These are phyloP conservation scores for Backusella liffmaniae DNA, from an alignment of 192 early-diverging fungal genomes.

Conservation along the genomic window DNA sequence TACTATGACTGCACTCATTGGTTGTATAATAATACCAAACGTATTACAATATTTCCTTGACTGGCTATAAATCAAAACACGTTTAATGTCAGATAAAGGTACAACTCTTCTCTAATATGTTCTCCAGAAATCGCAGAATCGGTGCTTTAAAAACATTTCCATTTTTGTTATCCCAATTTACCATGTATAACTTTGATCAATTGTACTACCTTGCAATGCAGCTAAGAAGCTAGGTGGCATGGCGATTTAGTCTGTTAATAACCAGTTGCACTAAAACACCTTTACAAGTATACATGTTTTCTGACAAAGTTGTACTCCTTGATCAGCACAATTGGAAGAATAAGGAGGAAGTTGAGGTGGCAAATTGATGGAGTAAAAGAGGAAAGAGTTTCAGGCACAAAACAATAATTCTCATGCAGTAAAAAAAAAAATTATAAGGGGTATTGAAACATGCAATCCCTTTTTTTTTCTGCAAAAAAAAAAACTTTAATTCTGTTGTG, in stretches of 20 bases:
- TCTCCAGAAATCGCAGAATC: not conserved
- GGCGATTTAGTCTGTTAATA: not conserved
- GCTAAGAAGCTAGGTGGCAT: not conserved
- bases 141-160: not conserved
- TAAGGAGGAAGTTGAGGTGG: not conserved
- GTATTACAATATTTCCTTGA: slow-evolving; percentile 8
- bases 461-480: not conserved
- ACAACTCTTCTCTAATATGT: not conserved
- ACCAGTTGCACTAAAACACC: not conserved
- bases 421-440: not conserved
- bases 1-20: not conserved
- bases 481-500: not conserved
- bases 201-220: not conserved
- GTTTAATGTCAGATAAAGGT: slow-evolving; percentile 9
- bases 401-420: not conserved
- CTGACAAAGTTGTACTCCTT: not conserved
- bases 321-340: not conserved
- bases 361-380: not conserved
- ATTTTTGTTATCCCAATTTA: not conserved
- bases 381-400: not conserved
- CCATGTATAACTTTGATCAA: slow-evolving; percentile 9
- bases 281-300: not conserved
- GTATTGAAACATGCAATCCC: slow-evolving; percentile 4
- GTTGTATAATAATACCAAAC: not conserved
- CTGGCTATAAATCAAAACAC: not conserved